These are phyloP conservation scores for Naganishia cerealis DNA, from an alignment of 1,284 basidiomycete genomes.

Conservation along the genomic window DNA sequence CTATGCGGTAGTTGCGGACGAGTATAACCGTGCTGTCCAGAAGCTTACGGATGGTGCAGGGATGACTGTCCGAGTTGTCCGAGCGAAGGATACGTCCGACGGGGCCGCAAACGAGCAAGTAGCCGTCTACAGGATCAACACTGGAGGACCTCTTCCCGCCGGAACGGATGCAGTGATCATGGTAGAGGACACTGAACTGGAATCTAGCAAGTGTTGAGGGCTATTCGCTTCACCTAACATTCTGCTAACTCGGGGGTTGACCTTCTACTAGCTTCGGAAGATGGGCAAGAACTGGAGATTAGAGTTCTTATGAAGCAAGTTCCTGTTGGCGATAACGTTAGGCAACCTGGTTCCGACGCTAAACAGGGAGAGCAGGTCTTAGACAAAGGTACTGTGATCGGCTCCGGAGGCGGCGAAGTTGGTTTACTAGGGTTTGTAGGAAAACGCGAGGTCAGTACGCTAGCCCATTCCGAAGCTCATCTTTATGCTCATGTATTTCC, in stretches of 20 bases:
- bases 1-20: constrained; percentile 63
- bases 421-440: constrained; percentile 80
- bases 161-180: constrained; percentile 79
- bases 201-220: constrained; percentile 47
- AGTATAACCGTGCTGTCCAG: constrained; percentile 52
- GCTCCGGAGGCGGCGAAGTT: constrained; percentile 74
- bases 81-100: constrained; percentile 58
- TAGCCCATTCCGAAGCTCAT: no score
- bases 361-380: constrained; percentile 67
- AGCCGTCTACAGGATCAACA: constrained; percentile 72
- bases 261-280: constrained; percentile 37
- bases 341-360: constrained; percentile 73
- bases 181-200: constrained; percentile 83
- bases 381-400: constrained; percentile 63
- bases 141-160: constrained; percentile 70
- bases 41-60: constrained; percentile 45
- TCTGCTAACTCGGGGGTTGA: neutral
- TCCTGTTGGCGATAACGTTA: constrained; percentile 66
- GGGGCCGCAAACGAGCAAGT: constrained; percentile 56
- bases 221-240: neutral
- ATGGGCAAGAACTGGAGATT: constrained; percentile 67
- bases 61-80: constrained; percentile 61
- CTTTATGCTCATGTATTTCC: neutral
- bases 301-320: constrained; percentile 66
- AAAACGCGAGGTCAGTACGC: constrained; percentile 61